These are phyloP conservation scores for Coemansia sp. DNA, from an alignment of 192 early-diverging fungal species.

Conservation along the genomic window DNA sequence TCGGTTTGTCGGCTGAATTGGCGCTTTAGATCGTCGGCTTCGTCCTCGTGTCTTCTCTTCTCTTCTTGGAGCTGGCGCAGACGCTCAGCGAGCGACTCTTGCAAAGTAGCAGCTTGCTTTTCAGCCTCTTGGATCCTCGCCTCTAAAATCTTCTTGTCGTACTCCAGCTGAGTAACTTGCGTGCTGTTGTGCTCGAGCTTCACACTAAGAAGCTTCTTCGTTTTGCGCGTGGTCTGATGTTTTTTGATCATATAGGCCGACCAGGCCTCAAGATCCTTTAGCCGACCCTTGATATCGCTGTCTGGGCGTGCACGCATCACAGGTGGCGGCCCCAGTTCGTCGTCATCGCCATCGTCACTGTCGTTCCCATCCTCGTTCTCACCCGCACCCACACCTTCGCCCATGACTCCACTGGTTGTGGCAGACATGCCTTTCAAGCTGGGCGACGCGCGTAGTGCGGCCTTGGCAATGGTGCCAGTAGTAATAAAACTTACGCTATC, in stretches of 20 bases:
- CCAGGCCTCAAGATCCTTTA: slow-evolving; percentile 71
- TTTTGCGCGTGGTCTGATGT: slow-evolving; percentile 49
- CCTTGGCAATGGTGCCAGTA: neutral
- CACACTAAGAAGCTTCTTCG: slow-evolving; percentile 53
- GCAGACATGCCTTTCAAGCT: slow-evolving; percentile 1
- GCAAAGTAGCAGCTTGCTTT: slow-evolving; percentile 17
- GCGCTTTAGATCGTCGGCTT: slow-evolving; percentile 30
- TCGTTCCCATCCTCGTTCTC: slow-evolving; percentile 18
- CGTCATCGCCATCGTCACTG: slow-evolving; percentile 19
- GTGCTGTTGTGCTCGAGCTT: slow-evolving; percentile 55
- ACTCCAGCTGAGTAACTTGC: slow-evolving; percentile 41
- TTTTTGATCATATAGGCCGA: slow-evolving; percentile 54
- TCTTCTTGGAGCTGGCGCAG: slow-evolving; percentile 15
- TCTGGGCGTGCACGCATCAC: slow-evolving; percentile 19
- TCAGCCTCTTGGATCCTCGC: slow-evolving; percentile 33
- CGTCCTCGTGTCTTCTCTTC: slow-evolving; percentile 25
- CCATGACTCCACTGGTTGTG: neutral
- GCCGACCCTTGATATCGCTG: slow-evolving; percentile 61
- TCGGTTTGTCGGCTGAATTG: slow-evolving; percentile 28
- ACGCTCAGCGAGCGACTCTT: slow-evolving; percentile 8
- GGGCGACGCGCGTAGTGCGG: neutral
- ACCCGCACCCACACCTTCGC: neutral
- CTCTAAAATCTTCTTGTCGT: slow-evolving; percentile 31
- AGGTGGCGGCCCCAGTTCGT: slow-evolving; percentile 32
- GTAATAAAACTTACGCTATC: neutral